These are phyloP conservation scores for Nicotiana tabacum DNA, from an alignment of 257 asterid genomes.

Conservation along the genomic window DNA sequence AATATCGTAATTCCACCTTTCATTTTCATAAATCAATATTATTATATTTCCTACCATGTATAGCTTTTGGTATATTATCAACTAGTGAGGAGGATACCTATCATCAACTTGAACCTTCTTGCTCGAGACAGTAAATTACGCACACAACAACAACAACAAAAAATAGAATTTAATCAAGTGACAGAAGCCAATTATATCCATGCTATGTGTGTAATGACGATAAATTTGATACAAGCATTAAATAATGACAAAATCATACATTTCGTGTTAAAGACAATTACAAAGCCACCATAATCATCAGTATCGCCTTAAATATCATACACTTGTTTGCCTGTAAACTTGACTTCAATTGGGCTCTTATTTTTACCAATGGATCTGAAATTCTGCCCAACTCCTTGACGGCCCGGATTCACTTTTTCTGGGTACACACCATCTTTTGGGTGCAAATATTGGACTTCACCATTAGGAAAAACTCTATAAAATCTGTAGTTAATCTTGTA, in stretches of 20 bases:
- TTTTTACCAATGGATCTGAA: constrained; percentile 76
- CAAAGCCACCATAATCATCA: constrained; percentile 20
- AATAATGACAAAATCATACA: neutral
- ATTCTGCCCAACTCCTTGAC: constrained; percentile 78
- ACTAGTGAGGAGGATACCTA: too few species aligned
- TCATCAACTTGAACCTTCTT: too few species aligned
- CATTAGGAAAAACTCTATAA: constrained; percentile 88
- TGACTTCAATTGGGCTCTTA: constrained; percentile 70
- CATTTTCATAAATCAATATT: too few species aligned
- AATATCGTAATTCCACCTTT: neutral
- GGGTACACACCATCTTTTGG: constrained; percentile 97
- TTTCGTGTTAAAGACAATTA: neutral
- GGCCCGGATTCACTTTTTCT: constrained; percentile 86
- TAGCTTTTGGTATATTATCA: too few species aligned
- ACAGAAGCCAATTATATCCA: neutral
- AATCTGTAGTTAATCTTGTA: constrained; percentile 85
- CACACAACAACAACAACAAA: too few species aligned
- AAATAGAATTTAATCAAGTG: too few species aligned
- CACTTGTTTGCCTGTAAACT: constrained; percentile 80
- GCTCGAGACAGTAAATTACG: too few species aligned
- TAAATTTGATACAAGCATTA: too few species aligned
- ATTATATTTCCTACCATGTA: too few species aligned
- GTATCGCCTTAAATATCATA: constrained; percentile 52
- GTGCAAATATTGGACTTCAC: constrained; percentile 90
- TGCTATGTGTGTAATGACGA: neutral